Base-by-base conservation (phyloP, 805 yeast species). In the Candida maesae region DNA sequence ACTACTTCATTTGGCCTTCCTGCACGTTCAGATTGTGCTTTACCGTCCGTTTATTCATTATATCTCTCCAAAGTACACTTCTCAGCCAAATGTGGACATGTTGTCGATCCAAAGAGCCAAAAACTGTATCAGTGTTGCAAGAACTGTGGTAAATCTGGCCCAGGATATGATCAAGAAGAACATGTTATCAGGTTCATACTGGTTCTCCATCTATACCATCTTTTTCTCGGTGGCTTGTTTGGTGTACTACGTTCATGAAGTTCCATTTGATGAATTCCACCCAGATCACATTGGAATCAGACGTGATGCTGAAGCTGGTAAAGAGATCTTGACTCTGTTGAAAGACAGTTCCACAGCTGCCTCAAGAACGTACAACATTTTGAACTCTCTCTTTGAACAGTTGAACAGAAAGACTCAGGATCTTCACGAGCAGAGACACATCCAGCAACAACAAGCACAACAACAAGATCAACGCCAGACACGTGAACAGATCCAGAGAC, bases 1-100 rank as follows among this genome's bases (percentile, higher is more conserved):
- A 56, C 69, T 86, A 38, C 65, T 88, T 23, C 85, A 82, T 58
- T 64, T 84, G 38, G 78, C 88, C 19, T 84, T 79, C 48, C 65
- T 84, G 35, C 86, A 87, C 56, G 85, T 88, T 41, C 84, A 84
- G 58, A 79, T 88, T 42, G 82, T 85, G 54, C 68, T 89, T 13
- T 89, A 88, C 55, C 74, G 95, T 37, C 96, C 96, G 2, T 89
- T 88, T 58, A 84, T 89, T 50, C 95, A 88, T 63, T 86, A 82
- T 58, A 74, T 84, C 39, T 75, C 86, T 25, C 79, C 84, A 37
- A 78, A 76, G 33, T 67, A 63, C 41, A 50, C 60, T 30, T 54
- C 63, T 15, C 47, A 55, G 33, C 49, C 63, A 26, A 52, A 45
- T 17, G 59, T 65, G 48, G 87, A 81, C 53, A 74, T 79, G 33